phyloP scores from a whole-genome alignment of 305 asterid species.

The Solanum hybrid region DNA sequence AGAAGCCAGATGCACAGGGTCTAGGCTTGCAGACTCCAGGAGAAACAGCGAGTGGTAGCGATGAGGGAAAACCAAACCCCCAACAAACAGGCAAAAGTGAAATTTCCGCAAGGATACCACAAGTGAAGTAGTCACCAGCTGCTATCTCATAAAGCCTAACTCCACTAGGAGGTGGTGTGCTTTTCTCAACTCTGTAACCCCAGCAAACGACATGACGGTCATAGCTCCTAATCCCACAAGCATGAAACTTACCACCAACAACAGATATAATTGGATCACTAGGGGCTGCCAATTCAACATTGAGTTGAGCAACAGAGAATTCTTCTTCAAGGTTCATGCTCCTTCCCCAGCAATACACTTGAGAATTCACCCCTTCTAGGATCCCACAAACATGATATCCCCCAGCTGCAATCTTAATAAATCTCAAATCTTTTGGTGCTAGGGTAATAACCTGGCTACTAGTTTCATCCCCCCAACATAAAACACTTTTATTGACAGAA shows the following conservation, averaged over 20 bases:
- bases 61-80: constrained; percentile 58
- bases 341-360: constrained; percentile 60
- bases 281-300: constrained; percentile 41
- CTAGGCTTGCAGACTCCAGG: constrained; percentile 49
- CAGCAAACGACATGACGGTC: constrained; percentile 65
- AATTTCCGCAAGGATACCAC: constrained; percentile 58
- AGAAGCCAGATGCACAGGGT: constrained; percentile 46
- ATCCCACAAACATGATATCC: constrained; percentile 85
- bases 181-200: constrained; percentile 53
- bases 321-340: constrained; percentile 50
- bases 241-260: constrained; percentile 66
- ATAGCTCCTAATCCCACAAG: constrained; percentile 61
- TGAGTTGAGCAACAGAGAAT: constrained; percentile 28
- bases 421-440: constrained; percentile 38
- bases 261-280: constrained; percentile 48
- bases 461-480: constrained; percentile 79
- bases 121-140: constrained; percentile 79
- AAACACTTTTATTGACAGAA: constrained; percentile 54
- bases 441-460: constrained; percentile 47
- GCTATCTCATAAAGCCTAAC: constrained; percentile 62
- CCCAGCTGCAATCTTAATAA: constrained; percentile 66
- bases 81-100: constrained; percentile 62
- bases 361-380: constrained; percentile 39
- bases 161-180: constrained; percentile 59
- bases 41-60: constrained; percentile 56